Conservation (phyloP, 768 basidiomycete genomes). For the Boletus insuetus region DNA sequence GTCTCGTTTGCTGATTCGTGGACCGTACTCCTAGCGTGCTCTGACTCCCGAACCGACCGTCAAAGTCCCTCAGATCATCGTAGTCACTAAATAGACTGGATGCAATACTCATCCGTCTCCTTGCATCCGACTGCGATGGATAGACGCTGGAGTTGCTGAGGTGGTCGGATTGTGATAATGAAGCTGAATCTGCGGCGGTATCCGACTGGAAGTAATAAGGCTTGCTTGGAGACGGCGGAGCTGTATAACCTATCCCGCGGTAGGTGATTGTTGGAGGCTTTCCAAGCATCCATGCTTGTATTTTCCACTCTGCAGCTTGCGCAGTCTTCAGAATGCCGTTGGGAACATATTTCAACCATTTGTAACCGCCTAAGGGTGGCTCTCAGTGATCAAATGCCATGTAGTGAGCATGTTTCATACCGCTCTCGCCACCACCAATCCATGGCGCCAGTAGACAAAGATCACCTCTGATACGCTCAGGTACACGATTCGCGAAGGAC, state of each 20-base stretch:
- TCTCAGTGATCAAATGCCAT: conserved; percentile 9
- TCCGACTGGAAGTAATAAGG: conserved; percentile 22
- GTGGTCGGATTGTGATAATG: conserved; percentile 21
- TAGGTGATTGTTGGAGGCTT: conserved; percentile 86
- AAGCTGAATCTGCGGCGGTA: conserved; percentile 14
- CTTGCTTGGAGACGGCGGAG: conserved; percentile 36
- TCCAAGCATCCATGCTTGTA: conserved; percentile 96
- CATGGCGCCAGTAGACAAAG: conserved; percentile 92
- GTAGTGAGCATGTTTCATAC: conserved; percentile 44
- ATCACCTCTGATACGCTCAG: conserved; percentile 75
- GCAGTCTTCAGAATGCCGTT: conserved; percentile 91
- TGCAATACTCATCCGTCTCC: conserved; percentile 66
- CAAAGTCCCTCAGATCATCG: conserved; percentile 83
- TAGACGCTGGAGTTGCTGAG: conserved; percentile 24
- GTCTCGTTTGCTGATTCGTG: conserved; percentile 37
- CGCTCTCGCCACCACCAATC: conserved; percentile 88
- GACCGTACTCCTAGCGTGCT: conserved; percentile 63
- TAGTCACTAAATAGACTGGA: conserved; percentile 81
- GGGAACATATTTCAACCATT: conserved; percentile 96
- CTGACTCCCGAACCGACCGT: conserved; percentile 79
- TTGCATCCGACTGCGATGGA: conserved; percentile 35
- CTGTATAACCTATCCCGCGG: conserved; percentile 82
- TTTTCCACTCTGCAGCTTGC: conserved; percentile 95
- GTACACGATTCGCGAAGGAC: conserved; percentile 76
- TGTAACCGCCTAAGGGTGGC: conserved; percentile 66